A percentile compares a stretch with the other conserved stretches of the same genome.
phyloP scores from a whole-genome alignment of 495 filamentous ascomycete species.

The Penicillium silybi region DNA sequence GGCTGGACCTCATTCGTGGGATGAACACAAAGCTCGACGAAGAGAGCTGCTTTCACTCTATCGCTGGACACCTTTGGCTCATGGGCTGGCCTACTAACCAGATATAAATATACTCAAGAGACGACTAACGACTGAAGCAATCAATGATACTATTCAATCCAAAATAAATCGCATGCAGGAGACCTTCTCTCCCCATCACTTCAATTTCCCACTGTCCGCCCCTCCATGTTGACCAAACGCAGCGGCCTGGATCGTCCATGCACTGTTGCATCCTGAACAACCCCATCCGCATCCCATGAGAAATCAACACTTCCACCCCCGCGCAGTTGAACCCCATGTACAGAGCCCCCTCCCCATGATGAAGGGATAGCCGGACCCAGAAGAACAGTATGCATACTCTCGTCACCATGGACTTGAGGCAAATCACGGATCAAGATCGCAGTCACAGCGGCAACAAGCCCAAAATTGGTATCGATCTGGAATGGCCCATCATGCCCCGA shows the following conservation, averaged over 20 bases:
- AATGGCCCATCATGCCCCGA: conserved; percentile 33
- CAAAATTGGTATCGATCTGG: conserved; percentile 57
- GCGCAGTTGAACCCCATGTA: conserved; percentile 34
- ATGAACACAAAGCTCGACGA: conserved; percentile 19
- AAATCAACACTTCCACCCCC: conserved; percentile 39
- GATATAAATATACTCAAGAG: not conserved
- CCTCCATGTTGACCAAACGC: conserved; percentile 1
- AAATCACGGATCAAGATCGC: conserved; percentile 44
- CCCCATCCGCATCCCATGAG: conserved; percentile 33
- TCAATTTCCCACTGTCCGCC: not conserved
- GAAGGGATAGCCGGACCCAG: conserved; percentile 42
- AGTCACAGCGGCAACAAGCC: conserved; percentile 41
- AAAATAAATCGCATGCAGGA: too few relatives aligned
- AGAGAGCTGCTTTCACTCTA: conserved; percentile 17
- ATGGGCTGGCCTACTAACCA: conserved; percentile 15
- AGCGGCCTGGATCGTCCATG: not conserved
- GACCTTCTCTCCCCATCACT: too few relatives aligned
- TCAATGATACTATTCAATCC: too few relatives aligned
- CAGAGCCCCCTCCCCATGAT: conserved; percentile 33
- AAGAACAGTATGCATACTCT: conserved; percentile 21
- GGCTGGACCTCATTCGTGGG: conserved; percentile 17
- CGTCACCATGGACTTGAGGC: conserved; percentile 20
- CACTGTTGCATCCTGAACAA: not conserved
- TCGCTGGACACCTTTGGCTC: conserved; percentile 15
- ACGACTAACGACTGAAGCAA: too few relatives aligned